Evolutionary conservation across 306 rosid genomes (phyloP), one percentile per base, ranked within the genome.

Genomic region (Castanopsis chinensis): DNA sequence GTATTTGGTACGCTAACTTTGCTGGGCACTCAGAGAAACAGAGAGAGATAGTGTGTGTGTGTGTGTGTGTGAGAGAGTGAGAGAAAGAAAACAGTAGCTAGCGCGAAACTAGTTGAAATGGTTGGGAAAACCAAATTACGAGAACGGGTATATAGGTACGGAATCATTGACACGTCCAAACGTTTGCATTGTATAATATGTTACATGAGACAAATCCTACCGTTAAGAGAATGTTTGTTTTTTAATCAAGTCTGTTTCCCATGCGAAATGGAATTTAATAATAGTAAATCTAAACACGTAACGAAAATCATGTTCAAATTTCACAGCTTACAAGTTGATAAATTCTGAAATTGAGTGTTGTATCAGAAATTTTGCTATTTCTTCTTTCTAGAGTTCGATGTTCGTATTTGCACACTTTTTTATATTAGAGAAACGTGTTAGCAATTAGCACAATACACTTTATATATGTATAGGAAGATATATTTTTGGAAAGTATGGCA

Each of bases 141-240:
- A 79, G 80, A 85, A 43, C 68, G 56, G 11, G 60, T 14, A 54
- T 77, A 76, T 70, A 63, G 76, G 72, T 54, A 80, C 78, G 79
- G 78, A 79, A 76, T 75, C 20, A 45, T 25, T 72, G 54, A 64
- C 49, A 57, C 51, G 53, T 63, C 7, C 5, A n/a, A 2, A 1
- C 17, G 32, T 2, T 17, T 55, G 52, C 80, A 33, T 51, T 58
- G 76, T 33, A 56, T 58, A 67, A n/a, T 64, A 77, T 8, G n/a
- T 43, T 6, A 19, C 30, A 32, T 15, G 68, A 21, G 43, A 55
- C 57, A 68, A 25, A 64, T 54, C 68, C 8, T 21, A 35, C 18
- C 6, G 15, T 12, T 0, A 15, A 18, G 13, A 75, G 2, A 28
- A 49, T 23, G 32, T 59, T 28, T 10, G 65, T 23, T 23, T 59